Evolutionary conservation across 2,329 filamentous ascomycete species (phyloP).

Genomic region (Triangularia verruculosa): DNA sequence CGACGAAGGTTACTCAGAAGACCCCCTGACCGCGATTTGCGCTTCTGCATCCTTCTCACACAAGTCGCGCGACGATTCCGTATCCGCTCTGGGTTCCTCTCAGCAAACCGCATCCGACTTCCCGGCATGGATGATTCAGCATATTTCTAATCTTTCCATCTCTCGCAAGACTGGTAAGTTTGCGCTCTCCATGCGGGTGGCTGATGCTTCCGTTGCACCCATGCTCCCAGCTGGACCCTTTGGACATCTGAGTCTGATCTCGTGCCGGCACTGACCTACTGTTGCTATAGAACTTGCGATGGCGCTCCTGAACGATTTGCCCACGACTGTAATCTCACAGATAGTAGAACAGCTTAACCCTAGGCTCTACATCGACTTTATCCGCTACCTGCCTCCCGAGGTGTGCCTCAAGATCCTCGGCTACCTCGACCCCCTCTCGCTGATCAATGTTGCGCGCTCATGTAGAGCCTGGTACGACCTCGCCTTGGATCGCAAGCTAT

Average conservation of each 20-base stretch:
- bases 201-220: not conserved
- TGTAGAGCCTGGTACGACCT: constrained; percentile 80
- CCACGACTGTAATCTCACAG: constrained; percentile 73
- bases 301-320: constrained; percentile 71
- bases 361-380: constrained; percentile 88
- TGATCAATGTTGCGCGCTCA: constrained; percentile 74
- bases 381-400: constrained; percentile 80
- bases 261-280: not conserved
- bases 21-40: constrained; percentile 50
- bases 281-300: constrained; percentile 68
- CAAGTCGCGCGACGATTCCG: constrained; percentile 28
- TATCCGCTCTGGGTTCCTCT: constrained; percentile 31
- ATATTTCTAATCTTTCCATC: constrained; percentile 48
- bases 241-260: not conserved
- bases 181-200: constrained; percentile 7
- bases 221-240: not conserved
- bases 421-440: constrained; percentile 76
- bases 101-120: constrained; percentile 43
- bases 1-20: constrained; percentile 87
- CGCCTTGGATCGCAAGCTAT: constrained; percentile 78
- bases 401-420: constrained; percentile 87
- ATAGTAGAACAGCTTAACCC: constrained; percentile 80
- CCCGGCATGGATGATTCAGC: constrained; percentile 48
- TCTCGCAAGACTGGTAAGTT: constrained; percentile 49
- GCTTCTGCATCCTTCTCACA: constrained; percentile 31